These are phyloP conservation scores for Xerocomus alliaceus DNA, from an alignment of 1,284 basidiomycete species.

Conservation along the genomic window DNA sequence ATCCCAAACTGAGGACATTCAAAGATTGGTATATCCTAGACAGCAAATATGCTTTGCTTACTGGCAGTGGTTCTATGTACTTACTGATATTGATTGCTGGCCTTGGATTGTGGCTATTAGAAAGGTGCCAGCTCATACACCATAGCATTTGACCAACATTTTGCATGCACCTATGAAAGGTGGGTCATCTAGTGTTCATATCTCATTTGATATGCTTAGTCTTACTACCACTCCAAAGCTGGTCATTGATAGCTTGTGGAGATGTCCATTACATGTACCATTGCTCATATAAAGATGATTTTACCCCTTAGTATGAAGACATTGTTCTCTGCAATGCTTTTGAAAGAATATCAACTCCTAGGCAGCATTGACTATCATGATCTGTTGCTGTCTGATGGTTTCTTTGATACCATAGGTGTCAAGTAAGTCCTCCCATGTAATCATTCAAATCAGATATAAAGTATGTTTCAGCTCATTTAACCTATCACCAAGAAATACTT, in stretches of 20 bases:
- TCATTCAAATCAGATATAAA: background rate
- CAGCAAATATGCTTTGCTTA: background rate
- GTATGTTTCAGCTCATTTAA: background rate
- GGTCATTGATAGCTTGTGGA: background rate
- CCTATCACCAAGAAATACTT: background rate
- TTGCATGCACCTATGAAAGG: background rate
- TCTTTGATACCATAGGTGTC: background rate
- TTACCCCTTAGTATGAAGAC: background rate
- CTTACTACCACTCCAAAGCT: background rate
- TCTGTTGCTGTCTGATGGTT: background rate
- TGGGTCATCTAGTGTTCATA: background rate
- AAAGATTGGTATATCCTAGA: background rate
- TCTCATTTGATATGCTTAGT: background rate
- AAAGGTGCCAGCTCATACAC: background rate
- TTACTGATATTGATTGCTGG: background rate
- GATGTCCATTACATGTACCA: background rate
- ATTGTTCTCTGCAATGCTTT: background rate
- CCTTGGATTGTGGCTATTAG: background rate
- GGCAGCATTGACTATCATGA: background rate
- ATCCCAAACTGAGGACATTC: background rate
- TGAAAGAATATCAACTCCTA: background rate
- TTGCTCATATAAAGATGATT: background rate
- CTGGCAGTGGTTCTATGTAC: background rate
- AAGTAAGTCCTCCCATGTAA: background rate
- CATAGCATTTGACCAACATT: background rate